Conservation (phyloP, 371 early-diverging fungal species). For the Haplosporangium sp. region DNA sequence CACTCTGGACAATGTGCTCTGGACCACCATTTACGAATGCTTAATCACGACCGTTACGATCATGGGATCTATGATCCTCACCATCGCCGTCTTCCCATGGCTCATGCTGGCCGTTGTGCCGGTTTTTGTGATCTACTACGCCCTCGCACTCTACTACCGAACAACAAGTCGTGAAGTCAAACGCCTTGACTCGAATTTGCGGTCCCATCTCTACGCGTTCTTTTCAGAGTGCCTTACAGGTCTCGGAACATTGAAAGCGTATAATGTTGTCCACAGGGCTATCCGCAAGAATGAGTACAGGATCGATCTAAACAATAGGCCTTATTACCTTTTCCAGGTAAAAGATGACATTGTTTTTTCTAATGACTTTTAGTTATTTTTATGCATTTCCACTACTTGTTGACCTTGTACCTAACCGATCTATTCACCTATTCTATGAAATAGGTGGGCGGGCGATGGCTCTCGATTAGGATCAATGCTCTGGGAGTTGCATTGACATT, state of each 20-base stretch:
- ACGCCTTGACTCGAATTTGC: conserved; percentile 83
- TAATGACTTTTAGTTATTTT: not conserved
- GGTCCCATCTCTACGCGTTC: conserved; percentile 86
- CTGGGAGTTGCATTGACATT: conserved; percentile 35
- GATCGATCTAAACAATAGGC: conserved; percentile 53
- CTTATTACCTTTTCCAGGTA: conserved; percentile 44
- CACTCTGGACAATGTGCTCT: conserved; percentile 78
- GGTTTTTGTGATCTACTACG: conserved; percentile 23
- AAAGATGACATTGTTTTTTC: not conserved
- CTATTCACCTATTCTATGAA: not conserved
- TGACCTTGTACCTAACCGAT: too few relatives aligned
- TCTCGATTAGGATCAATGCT: conserved; percentile 52
- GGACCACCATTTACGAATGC: conserved; percentile 76
- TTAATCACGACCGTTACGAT: conserved; percentile 72
- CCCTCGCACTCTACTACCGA: conserved; percentile 59
- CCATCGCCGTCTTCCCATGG: conserved; percentile 70
- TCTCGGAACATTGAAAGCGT: conserved; percentile 84
- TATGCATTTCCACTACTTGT: too few relatives aligned
- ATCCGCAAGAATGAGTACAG: conserved; percentile 57
- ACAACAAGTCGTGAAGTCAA: conserved; percentile 80
- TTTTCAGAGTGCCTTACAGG: conserved; percentile 84
- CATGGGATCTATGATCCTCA: conserved; percentile 73
- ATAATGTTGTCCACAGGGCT: conserved; percentile 73
- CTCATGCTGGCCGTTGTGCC: conserved; percentile 57
- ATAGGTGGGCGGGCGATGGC: conserved; percentile 33